Conservation (phyloP, 169 alveolate species). For the Amoebophrya sp. region DNA sequence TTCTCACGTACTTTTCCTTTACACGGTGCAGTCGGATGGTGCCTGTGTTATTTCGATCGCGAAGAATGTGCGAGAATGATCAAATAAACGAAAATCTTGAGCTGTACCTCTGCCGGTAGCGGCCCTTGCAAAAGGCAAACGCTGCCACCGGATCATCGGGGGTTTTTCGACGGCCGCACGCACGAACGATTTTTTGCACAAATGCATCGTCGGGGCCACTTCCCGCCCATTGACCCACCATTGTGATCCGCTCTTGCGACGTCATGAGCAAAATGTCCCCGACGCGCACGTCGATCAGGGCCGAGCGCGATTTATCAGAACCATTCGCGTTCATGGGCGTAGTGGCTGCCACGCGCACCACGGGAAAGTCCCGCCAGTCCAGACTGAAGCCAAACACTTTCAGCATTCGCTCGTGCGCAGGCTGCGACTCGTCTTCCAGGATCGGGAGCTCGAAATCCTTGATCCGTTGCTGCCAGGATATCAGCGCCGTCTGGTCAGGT, state of each 20-base stretch:
- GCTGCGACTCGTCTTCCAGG: background rate
- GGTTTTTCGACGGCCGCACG: background rate
- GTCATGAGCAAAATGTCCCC: background rate
- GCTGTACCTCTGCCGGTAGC: background rate
- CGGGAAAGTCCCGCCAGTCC: background rate
- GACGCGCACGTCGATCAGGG: background rate
- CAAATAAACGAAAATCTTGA: no score
- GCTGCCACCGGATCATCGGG: background rate
- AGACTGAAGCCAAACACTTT: background rate
- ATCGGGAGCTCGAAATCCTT: background rate
- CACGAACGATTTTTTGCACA: background rate
- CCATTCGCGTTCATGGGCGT: no score
- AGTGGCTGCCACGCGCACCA: background rate
- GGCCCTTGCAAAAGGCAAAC: background rate
- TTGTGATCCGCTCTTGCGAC: background rate
- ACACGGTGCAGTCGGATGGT: no score
- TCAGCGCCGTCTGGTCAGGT: background rate
- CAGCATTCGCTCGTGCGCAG: background rate
- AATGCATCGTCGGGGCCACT: background rate
- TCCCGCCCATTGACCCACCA: background rate
- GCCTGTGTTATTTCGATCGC: no score
- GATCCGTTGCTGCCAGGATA: background rate
- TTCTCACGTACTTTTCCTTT: no score
- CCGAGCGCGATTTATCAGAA: background rate
- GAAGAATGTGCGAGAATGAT: no score